These are phyloP conservation scores for Penicillium subrubescens DNA, from an alignment of 495 filamentous ascomycete species.

Conservation along the genomic window DNA sequence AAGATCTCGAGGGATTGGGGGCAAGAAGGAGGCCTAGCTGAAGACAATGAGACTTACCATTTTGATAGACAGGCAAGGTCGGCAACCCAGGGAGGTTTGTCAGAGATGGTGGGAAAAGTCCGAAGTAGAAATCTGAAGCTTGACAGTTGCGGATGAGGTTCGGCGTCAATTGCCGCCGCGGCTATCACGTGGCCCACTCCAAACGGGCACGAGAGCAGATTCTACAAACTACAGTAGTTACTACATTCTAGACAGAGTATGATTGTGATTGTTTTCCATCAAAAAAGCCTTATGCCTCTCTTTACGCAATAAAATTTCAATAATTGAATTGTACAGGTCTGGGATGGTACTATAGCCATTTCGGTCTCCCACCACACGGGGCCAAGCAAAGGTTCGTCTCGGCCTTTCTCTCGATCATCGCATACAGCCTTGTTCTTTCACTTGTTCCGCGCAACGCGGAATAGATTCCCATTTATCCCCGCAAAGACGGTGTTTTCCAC, in stretches of 20 bases:
- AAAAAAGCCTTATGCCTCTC: neutral
- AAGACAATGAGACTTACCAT: slow-evolving; percentile 32
- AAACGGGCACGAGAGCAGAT: neutral
- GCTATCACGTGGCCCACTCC: slow-evolving; percentile 23
- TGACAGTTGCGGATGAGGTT: slow-evolving; percentile 30
- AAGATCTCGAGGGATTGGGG: neutral
- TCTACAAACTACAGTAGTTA: neutral
- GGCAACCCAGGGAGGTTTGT: slow-evolving; percentile 16
- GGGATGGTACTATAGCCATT: neutral
- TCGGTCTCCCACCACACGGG: neutral
- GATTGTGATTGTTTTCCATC: neutral
- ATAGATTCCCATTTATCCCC: neutral
- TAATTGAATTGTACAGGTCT: neutral
- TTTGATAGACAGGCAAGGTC: slow-evolving; percentile 26
- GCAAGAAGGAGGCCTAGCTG: neutral
- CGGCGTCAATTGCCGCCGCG: slow-evolving; percentile 27
- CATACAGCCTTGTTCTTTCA: neutral
- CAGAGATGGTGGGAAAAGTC: slow-evolving; percentile 27
- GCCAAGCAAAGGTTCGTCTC: neutral
- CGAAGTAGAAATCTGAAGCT: slow-evolving; percentile 29
- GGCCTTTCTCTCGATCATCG: neutral
- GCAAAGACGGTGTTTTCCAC: neutral
- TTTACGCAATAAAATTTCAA: neutral
- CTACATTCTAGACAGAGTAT: neutral
- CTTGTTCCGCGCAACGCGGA: neutral